phyloP scores from a whole-genome alignment of 768 basidiomycete genomes.

The Dendrothele bispora region DNA sequence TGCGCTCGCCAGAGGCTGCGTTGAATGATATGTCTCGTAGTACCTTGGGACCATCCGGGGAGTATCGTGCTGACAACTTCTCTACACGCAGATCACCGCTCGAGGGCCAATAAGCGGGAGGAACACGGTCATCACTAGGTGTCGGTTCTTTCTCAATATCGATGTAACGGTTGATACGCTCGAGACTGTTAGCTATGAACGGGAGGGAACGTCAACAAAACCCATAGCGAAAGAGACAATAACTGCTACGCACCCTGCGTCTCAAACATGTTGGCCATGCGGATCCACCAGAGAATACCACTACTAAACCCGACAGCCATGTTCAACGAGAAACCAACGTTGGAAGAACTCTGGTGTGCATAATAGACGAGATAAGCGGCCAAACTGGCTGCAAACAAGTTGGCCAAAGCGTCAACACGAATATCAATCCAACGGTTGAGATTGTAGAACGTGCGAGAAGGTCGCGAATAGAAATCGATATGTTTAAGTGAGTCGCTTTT shows the following conservation, averaged over 20 bases:
- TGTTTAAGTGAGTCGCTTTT: slow-evolving; percentile 30
- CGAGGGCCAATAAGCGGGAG: slow-evolving; percentile 55
- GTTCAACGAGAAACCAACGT: slow-evolving; percentile 35
- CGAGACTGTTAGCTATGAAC: slow-evolving; percentile 8
- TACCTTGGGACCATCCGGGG: slow-evolving; percentile 41
- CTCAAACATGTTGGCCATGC: slow-evolving; percentile 24
- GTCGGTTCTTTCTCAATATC: slow-evolving; percentile 47
- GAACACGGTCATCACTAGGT: slow-evolving; percentile 30
- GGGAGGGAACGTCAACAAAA: neutral
- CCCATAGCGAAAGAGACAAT: neutral
- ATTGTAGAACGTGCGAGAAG: slow-evolving; percentile 34
- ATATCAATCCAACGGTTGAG: slow-evolving; percentile 28
- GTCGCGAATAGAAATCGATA: slow-evolving; percentile 37
- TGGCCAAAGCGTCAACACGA: slow-evolving; percentile 44
- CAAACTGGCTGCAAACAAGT: slow-evolving; percentile 38
- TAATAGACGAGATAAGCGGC: slow-evolving; percentile 39
- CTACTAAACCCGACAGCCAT: slow-evolving; percentile 31
- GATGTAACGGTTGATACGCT: slow-evolving; percentile 47
- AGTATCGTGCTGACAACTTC: slow-evolving; percentile 40
- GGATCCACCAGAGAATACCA: slow-evolving; percentile 19
- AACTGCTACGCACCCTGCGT: slow-evolving; percentile 12
- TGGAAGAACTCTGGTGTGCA: slow-evolving; percentile 25
- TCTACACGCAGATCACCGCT: slow-evolving; percentile 44
- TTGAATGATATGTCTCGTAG: slow-evolving; percentile 43
- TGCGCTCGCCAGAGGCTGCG: slow-evolving; percentile 44